phyloP scores from a whole-genome alignment of 2,329 filamentous ascomycete genomes.

The Aschersonia sp. region DNA sequence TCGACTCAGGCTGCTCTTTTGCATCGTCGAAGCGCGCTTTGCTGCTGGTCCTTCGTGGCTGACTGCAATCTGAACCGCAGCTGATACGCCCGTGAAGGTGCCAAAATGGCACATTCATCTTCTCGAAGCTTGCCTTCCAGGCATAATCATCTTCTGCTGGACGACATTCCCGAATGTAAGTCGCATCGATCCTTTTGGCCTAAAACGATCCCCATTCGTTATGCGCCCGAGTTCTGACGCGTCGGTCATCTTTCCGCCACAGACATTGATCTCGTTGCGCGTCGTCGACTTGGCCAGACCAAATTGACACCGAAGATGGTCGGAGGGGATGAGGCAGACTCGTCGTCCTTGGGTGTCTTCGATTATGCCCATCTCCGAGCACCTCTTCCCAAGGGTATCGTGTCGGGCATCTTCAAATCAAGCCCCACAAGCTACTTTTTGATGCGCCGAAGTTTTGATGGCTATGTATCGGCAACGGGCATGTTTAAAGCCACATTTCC shows the following conservation, averaged over 20 bases:
- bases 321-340: slow-evolving; percentile 58
- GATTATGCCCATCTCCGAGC: slow-evolving; percentile 94
- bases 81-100: background rate
- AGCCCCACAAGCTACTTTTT: slow-evolving; percentile 90
- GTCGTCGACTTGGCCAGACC: slow-evolving; percentile 84
- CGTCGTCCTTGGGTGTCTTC: slow-evolving; percentile 65
- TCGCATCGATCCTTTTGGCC: background rate
- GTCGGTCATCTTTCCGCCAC: background rate
- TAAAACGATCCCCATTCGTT: background rate
- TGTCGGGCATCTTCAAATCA: slow-evolving; percentile 83
- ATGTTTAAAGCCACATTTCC: slow-evolving; percentile 90
- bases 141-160: slow-evolving; percentile 53
- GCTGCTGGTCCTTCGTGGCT: too few species aligned
- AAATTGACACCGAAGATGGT: slow-evolving; percentile 74
- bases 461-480: slow-evolving; percentile 72
- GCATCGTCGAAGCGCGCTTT: too few species aligned
- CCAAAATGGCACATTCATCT: slow-evolving; percentile 19
- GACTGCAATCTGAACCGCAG: too few species aligned
- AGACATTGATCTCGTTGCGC: slow-evolving; percentile 65
- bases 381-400: slow-evolving; percentile 79
- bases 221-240: background rate
- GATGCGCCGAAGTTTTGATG: slow-evolving; percentile 81
- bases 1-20: too few species aligned
- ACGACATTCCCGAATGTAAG: slow-evolving; percentile 49
- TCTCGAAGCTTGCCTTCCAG: slow-evolving; percentile 39